phyloP scores from a whole-genome alignment of 306 rosid genomes.

The Glycyrrhiza uralensis region DNA sequence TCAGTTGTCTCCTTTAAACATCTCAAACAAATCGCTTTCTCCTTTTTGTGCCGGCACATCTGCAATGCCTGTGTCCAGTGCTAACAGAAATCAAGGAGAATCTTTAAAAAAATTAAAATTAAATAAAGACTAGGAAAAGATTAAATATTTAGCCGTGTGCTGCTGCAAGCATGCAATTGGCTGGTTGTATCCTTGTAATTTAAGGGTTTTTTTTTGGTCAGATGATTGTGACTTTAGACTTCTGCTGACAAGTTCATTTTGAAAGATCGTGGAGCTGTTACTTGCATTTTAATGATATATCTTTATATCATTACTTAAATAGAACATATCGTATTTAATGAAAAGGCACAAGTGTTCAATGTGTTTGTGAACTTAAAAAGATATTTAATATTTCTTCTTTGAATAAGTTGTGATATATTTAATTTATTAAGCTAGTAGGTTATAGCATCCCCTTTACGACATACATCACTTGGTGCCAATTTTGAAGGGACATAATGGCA shows the following conservation, averaged over 20 bases:
- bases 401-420: neutral
- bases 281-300: neutral
- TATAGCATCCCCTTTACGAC: neutral
- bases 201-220: neutral
- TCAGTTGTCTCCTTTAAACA: conserved; percentile 28
- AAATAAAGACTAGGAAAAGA: conserved; percentile 10
- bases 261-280: neutral
- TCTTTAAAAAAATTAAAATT: neutral
- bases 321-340: neutral
- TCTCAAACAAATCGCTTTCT: conserved; percentile 23
- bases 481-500: neutral
- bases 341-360: neutral
- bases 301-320: neutral
- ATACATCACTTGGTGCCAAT: neutral
- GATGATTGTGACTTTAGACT: conserved; percentile 1
- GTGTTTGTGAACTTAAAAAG: too few relatives aligned
- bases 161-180: neutral
- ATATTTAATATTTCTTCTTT: neutral
- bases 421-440: neutral
- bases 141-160: conserved; percentile 9
- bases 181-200: conserved; percentile 33
- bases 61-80: conserved; percentile 43
- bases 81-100: conserved; percentile 36
- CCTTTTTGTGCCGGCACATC: conserved; percentile 48
- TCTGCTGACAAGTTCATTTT: neutral